phyloP scores from a whole-genome alignment of 805 yeast genomes.

The Ogataea corticis region DNA sequence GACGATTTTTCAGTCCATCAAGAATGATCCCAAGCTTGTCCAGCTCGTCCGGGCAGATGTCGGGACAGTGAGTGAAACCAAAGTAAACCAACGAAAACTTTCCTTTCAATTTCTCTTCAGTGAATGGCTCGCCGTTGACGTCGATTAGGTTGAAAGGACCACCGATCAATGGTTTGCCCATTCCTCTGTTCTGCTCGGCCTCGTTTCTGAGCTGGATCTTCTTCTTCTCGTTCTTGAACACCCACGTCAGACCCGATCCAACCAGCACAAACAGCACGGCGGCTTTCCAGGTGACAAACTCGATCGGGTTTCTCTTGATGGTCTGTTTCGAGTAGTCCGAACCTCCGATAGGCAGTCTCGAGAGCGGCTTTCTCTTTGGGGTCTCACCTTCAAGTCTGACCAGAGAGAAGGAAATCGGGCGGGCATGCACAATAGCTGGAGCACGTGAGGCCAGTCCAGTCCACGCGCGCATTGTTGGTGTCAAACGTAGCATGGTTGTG shows the following conservation, averaged over 20 bases:
- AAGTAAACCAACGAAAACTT: constrained; percentile 86
- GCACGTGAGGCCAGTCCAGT: no score
- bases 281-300: constrained; percentile 85
- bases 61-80: constrained; percentile 98
- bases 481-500: background rate
- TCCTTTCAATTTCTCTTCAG: constrained; percentile 73
- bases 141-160: constrained; percentile 82
- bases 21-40: constrained; percentile 83
- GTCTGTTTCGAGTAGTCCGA: constrained; percentile 33
- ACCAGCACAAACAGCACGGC: constrained; percentile 61
- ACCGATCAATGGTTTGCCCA: constrained; percentile 91
- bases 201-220: constrained; percentile 71
- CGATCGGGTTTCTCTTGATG: constrained; percentile 46
- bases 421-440: no score
- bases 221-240: constrained; percentile 75
- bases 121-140: constrained; percentile 68
- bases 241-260: constrained; percentile 72
- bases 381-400: background rate
- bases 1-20: constrained; percentile 54
- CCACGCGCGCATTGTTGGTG: no score
- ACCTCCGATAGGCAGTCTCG: constrained; percentile 79
- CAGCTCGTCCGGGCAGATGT: constrained; percentile 96
- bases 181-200: constrained; percentile 82
- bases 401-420: background rate
- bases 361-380: constrained; percentile 57